These are phyloP conservation scores for Ustilago shanxiensis DNA, from an alignment of 1,284 basidiomycete genomes.

Conservation along the genomic window DNA sequence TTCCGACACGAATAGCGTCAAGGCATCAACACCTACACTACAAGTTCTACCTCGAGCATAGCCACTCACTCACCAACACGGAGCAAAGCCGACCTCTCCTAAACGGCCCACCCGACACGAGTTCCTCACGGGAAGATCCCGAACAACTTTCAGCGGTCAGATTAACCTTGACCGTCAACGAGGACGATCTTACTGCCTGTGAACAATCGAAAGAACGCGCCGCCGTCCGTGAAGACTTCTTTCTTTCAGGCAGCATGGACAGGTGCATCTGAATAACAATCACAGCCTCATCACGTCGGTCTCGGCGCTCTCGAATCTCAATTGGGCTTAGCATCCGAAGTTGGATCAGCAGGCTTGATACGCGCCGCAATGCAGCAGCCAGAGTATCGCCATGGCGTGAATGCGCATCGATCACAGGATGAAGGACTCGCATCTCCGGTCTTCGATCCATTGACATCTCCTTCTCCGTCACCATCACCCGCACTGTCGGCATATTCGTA, in stretches of 20 bases:
- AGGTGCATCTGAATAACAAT: background rate
- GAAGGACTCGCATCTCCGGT: slow-evolving; percentile 16
- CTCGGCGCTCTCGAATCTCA: background rate
- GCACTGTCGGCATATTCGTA: slow-evolving; percentile 54
- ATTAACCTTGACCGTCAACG: background rate
- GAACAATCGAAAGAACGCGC: too few species aligned
- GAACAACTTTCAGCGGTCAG: background rate
- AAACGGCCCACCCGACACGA: background rate
- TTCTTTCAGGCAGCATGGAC: background rate
- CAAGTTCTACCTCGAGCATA: too few species aligned
- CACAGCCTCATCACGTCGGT: background rate
- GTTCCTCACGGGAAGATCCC: background rate
- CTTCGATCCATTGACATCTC: slow-evolving; percentile 31
- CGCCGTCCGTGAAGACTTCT: background rate
- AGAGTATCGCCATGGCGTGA: slow-evolving; percentile 16
- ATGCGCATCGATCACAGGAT: slow-evolving; percentile 16
- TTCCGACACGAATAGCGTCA: too few species aligned
- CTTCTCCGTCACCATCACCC: slow-evolving; percentile 50
- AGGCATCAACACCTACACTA: too few species aligned
- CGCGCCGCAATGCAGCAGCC: slow-evolving; percentile 16
- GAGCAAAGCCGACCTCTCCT: background rate
- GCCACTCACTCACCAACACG: background rate
- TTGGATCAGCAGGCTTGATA: background rate
- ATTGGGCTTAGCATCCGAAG: background rate
- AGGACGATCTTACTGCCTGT: too few species aligned